Evolutionary conservation across 495 filamentous ascomycete genomes (phyloP).

Genomic region (Chaetomium fimeti): DNA sequence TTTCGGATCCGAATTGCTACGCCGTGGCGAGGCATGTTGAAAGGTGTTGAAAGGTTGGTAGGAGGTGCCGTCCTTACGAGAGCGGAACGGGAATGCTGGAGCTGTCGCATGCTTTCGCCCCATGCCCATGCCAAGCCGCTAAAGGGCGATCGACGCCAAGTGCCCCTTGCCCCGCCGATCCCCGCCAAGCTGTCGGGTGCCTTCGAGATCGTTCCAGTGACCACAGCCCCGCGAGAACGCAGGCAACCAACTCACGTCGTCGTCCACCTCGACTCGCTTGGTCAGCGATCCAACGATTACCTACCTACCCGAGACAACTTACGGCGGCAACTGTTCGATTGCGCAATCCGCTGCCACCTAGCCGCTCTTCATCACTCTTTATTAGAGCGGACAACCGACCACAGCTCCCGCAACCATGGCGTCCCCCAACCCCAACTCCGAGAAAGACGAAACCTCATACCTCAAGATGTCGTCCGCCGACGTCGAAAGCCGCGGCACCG

Average conservation of each 20-base stretch:
- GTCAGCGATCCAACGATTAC: constrained; percentile 13
- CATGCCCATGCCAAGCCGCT: constrained; percentile 19
- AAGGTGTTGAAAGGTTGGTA: too few species aligned
- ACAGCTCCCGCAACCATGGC: constrained; percentile 41
- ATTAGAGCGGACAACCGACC: constrained; percentile 14
- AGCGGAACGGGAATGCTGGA: too few species aligned
- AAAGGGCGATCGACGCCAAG: constrained; percentile 6
- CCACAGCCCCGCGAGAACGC: constrained; percentile 1
- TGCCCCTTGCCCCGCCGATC: constrained; percentile 2
- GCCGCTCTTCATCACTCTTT: neutral
- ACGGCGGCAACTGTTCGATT: constrained; percentile 4
- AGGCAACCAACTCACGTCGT: constrained; percentile 18
- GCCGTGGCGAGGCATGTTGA: constrained; percentile 15
- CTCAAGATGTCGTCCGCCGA: constrained; percentile 49
- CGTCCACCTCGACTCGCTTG: constrained; percentile 14
- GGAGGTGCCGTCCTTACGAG: neutral
- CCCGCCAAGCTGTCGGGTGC: constrained; percentile 15
- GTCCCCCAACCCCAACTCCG: constrained; percentile 36
- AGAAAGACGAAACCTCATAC: constrained; percentile 51
- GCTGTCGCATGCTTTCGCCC: too few species aligned
- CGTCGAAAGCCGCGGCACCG: constrained; percentile 68
- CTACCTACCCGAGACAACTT: neutral
- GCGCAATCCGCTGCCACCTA: constrained; percentile 6
- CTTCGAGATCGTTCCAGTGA: constrained; percentile 29
- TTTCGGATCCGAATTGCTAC: constrained; percentile 19